Conservation (phyloP, 208 protist species). For the Willaertia magna region DNA sequence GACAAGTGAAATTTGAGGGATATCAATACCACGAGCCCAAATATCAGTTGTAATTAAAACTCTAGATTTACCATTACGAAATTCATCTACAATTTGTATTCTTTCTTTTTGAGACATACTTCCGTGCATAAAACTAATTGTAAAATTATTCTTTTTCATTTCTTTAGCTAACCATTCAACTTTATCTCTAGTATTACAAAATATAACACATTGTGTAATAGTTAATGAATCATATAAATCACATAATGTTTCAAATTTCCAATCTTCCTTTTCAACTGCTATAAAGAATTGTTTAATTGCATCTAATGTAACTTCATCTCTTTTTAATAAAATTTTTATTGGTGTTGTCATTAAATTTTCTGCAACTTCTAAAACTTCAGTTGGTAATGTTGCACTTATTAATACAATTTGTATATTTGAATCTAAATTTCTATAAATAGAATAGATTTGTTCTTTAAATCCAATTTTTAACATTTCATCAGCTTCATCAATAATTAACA, state of each 20-base stretch:
- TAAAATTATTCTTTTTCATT: conserved; percentile 85
- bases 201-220: conserved; percentile 96
- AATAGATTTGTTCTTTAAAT: conserved; percentile 96
- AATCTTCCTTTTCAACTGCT: conserved; percentile 88
- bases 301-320: conserved; percentile 96
- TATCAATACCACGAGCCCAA: conserved; percentile 80
- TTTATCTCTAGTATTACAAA: conserved; percentile 95
- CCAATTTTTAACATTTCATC: conserved; percentile 98
- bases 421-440: conserved; percentile 87
- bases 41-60: conserved; percentile 98
- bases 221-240: conserved; percentile 97
- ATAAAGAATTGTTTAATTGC: conserved; percentile 95
- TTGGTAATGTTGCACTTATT: conserved; percentile 66
- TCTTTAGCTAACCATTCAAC: conserved; percentile 96
- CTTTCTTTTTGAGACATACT: conserved; percentile 94
- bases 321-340: conserved; percentile 93
- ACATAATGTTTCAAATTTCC: conserved; percentile 97
- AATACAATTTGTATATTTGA: conserved; percentile 68
- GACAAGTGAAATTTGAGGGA: conserved; percentile 91
- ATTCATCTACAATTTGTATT: conserved; percentile 92
- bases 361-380: conserved; percentile 82
- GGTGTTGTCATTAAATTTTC: conserved; percentile 95
- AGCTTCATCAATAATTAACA: conserved; percentile 95
- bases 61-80: conserved; percentile 81
- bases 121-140: conserved; percentile 86